Evolutionary conservation across 2,329 filamentous ascomycete genomes (phyloP).

Genomic region (Aspergillus terreus): DNA sequence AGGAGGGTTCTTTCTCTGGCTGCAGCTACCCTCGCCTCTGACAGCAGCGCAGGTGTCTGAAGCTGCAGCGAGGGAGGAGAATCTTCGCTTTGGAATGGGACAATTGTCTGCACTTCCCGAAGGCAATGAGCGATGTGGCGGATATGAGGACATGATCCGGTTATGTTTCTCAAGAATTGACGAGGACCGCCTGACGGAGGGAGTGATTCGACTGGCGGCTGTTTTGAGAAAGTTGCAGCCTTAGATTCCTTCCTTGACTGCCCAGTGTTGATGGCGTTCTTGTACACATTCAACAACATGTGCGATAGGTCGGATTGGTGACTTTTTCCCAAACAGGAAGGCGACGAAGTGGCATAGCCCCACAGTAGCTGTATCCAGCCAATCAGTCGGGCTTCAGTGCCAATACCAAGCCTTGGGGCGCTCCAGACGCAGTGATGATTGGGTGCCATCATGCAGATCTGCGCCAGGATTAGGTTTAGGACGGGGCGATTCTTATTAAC

Average conservation of each 20-base stretch:
- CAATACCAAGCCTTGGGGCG: too few relatives aligned
- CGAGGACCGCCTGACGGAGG: background rate
- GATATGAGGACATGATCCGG: background rate
- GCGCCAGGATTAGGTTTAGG: too few relatives aligned
- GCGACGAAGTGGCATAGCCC: too few relatives aligned
- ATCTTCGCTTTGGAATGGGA: slow-evolving; percentile 8
- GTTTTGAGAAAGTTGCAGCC: background rate
- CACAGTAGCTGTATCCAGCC: too few relatives aligned
- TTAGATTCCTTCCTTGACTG: background rate
- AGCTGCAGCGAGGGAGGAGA: slow-evolving; percentile 4
- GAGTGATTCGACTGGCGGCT: background rate
- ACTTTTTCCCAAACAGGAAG: too few relatives aligned
- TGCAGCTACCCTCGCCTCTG: slow-evolving; percentile 10
- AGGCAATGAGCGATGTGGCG: slow-evolving; percentile 35
- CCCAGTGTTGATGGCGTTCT: too few relatives aligned
- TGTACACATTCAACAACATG: too few relatives aligned
- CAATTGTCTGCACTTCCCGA: slow-evolving; percentile 47
- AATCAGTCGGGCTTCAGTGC: too few relatives aligned
- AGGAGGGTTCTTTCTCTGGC: slow-evolving; percentile 16
- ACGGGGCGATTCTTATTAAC: too few relatives aligned
- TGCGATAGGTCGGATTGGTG: too few relatives aligned
- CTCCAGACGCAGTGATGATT: too few relatives aligned
- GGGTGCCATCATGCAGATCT: too few relatives aligned
- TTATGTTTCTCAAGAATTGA: background rate
- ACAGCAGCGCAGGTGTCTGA: slow-evolving; percentile 5